Evolutionary conservation across 2,329 filamentous ascomycete genomes (phyloP).

Genomic region (Sporothrix pseudoabietina): DNA sequence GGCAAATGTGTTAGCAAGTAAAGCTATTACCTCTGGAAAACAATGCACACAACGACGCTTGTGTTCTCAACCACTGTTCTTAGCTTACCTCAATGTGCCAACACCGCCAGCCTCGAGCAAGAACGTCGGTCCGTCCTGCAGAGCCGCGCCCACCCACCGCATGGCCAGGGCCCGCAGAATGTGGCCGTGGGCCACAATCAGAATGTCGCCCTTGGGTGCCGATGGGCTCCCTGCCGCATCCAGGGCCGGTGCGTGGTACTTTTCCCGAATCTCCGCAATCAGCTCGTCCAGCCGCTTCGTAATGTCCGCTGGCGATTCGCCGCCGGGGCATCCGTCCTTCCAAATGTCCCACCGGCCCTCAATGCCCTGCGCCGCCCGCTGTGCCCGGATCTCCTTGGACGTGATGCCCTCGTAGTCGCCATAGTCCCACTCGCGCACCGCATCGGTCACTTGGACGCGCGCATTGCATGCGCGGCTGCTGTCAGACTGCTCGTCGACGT

Average conservation of each 20-base stretch:
- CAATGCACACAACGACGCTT: background rate
- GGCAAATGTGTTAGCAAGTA: background rate
- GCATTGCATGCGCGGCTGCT: slow-evolving; percentile 54
- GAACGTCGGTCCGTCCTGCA: slow-evolving; percentile 75
- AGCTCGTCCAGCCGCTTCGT: slow-evolving; percentile 71
- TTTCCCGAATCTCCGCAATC: slow-evolving; percentile 71
- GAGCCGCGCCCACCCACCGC: slow-evolving; percentile 74
- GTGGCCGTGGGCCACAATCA: slow-evolving; percentile 87
- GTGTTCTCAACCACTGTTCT: background rate
- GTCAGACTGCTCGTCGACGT: slow-evolving; percentile 35
- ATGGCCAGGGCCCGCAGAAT: slow-evolving; percentile 86
- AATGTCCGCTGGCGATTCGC: slow-evolving; percentile 78
- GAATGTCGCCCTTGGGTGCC: slow-evolving; percentile 58
- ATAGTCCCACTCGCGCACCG: slow-evolving; percentile 85
- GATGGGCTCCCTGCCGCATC: slow-evolving; percentile 50
- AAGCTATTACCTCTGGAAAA: background rate
- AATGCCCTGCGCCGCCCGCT: slow-evolving; percentile 59
- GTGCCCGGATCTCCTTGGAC: slow-evolving; percentile 65
- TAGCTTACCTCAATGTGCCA: slow-evolving; percentile 69
- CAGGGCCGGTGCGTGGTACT: slow-evolving; percentile 54
- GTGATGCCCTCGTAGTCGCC: slow-evolving; percentile 84
- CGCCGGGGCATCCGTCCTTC: slow-evolving; percentile 82
- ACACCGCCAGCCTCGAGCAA: slow-evolving; percentile 88
- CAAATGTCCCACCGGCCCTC: slow-evolving; percentile 77
- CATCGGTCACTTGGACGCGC: slow-evolving; percentile 66